A percentile compares a stretch with the other conserved stretches of the same genome.
Conservation (phyloP, 2,329 filamentous ascomycete species). For the Leptographium wingfieldii region DNA sequence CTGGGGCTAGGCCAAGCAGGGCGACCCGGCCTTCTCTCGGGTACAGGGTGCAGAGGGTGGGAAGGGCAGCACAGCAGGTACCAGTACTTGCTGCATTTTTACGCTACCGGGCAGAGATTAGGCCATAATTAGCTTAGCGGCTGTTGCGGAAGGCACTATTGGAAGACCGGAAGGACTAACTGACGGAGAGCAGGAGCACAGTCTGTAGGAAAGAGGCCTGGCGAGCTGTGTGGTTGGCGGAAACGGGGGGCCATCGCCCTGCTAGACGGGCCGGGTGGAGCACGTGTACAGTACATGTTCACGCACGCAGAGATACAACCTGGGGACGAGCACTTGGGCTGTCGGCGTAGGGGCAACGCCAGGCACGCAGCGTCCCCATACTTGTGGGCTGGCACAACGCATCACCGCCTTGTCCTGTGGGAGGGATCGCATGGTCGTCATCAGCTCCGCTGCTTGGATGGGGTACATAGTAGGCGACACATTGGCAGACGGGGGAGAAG, state of each 20-base stretch:
- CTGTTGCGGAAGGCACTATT: constrained; percentile 11
- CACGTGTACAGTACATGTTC: constrained; percentile 6
- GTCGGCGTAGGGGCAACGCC: too few relatives aligned
- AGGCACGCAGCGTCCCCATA: neutral
- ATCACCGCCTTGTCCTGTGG: neutral
- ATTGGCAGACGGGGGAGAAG: too few relatives aligned
- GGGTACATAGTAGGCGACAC: too few relatives aligned
- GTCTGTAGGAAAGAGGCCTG: neutral
- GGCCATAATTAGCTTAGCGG: constrained; percentile 10
- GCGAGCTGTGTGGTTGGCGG: constrained; percentile 7
- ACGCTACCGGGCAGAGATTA: constrained; percentile 7
- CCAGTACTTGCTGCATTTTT: constrained; percentile 6
- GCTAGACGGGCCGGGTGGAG: constrained; percentile 12
- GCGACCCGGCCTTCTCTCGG: constrained; percentile 8
- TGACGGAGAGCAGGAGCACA: neutral
- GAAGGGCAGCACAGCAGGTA: neutral
- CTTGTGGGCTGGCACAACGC: neutral
- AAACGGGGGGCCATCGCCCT: constrained; percentile 6
- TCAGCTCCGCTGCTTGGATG: neutral
- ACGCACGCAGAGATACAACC: neutral
- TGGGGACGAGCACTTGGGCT: too few relatives aligned
- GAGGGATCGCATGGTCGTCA: neutral
- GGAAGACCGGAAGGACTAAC: constrained; percentile 3
- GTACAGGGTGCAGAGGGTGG: constrained; percentile 3
- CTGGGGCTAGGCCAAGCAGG: constrained; percentile 5